phyloP scores from a whole-genome alignment of 2,329 filamentous ascomycete genomes.

The Pseudocercospora fuligena region DNA sequence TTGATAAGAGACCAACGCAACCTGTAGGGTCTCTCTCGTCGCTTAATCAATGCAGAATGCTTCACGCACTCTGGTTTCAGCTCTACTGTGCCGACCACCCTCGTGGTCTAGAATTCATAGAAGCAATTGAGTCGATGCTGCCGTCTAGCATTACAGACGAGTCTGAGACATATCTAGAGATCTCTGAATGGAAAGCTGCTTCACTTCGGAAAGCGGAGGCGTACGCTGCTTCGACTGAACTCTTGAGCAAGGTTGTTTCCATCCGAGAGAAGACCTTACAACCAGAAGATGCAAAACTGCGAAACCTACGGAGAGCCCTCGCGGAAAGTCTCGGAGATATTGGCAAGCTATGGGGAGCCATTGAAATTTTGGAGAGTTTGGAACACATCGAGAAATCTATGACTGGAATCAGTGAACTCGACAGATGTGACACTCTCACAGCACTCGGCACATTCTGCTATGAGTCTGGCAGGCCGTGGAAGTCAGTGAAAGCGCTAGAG shows the following conservation, averaged over 20 bases:
- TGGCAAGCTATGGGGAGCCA: too few relatives aligned
- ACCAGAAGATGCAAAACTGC: too few relatives aligned
- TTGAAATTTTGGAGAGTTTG: too few relatives aligned
- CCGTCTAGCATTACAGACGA: not conserved
- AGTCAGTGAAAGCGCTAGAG: too few relatives aligned
- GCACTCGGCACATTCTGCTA: too few relatives aligned
- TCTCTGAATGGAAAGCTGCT: not conserved
- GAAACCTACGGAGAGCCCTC: too few relatives aligned
- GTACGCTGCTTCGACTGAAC: not conserved
- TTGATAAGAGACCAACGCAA: not conserved
- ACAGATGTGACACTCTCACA: too few relatives aligned
- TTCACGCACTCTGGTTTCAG: slow-evolving; percentile 3
- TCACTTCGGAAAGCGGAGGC: not conserved
- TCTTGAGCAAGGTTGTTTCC: not conserved
- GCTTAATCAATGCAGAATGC: not conserved
- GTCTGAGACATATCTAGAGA: not conserved
- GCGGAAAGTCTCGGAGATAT: too few relatives aligned
- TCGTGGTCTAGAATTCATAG: not conserved
- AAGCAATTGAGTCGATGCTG: not conserved
- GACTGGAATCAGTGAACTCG: too few relatives aligned
- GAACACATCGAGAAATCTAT: too few relatives aligned
- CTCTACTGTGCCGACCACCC: not conserved
- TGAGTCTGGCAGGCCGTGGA: too few relatives aligned
- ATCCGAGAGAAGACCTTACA: too few relatives aligned
- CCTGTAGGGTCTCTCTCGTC: not conserved